Conservation (phyloP, 345 rosid species). For the Sisymbrium irio region DNA sequence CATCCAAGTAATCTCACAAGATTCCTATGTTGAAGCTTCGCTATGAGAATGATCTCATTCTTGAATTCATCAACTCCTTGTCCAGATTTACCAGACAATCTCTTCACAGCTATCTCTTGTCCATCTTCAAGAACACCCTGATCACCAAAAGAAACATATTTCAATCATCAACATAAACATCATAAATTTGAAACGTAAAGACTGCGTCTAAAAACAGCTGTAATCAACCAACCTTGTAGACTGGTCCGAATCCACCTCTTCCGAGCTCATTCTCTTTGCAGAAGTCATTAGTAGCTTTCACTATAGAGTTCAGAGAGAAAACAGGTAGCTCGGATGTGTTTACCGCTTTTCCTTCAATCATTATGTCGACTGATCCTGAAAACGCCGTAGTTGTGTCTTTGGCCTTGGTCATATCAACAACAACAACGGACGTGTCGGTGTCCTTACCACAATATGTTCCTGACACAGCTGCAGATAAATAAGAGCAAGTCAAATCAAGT, state of each 20-base stretch:
- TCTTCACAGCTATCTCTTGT: conserved; percentile 65
- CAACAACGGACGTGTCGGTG: conserved; percentile 23
- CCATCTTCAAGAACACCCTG: conserved; percentile 67
- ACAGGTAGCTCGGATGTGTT: conserved; percentile 37
- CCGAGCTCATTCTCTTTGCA: conserved; percentile 34
- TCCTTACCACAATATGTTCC: conserved; percentile 35
- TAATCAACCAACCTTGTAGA: conserved; percentile 33
- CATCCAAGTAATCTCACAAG: conserved; percentile 70
- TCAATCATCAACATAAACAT: conserved; percentile 1
- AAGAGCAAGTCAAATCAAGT: background rate
- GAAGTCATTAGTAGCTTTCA: conserved; percentile 33
- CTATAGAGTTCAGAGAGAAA: conserved; percentile 20
- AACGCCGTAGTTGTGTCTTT: conserved; percentile 26
- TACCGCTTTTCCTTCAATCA: conserved; percentile 37
- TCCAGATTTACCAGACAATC: conserved; percentile 51
- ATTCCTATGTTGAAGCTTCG: conserved; percentile 64
- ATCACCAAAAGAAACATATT: conserved; percentile 1
- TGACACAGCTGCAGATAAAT: conserved; percentile 47
- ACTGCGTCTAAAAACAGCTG: background rate
- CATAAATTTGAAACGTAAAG: background rate
- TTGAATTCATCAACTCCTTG: conserved; percentile 67
- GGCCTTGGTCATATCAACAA: conserved; percentile 21
- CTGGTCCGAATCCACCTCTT: conserved; percentile 39
- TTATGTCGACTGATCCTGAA: conserved; percentile 36
- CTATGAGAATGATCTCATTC: conserved; percentile 56